Base-by-base conservation (phyloP, 495 filamentous ascomycete genomes). In the Penicillium waksmanii region DNA sequence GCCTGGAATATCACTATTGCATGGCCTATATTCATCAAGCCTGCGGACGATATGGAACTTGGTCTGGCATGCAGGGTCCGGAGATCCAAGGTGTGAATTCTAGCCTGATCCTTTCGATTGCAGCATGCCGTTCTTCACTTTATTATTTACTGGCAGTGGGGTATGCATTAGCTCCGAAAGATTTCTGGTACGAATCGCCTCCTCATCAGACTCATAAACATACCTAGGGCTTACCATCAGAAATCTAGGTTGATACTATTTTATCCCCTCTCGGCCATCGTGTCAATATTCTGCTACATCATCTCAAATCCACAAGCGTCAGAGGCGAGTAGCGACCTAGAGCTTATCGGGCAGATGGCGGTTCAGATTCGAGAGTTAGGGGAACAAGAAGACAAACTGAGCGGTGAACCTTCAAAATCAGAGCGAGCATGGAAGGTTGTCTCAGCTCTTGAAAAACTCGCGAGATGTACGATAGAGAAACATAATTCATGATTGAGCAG, bases 21-120 rank as follows among this genome's bases (percentile, higher is more conserved):
- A 57, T 77, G 43, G 62, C 67, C 2, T 69, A 64, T 8, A 75
- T 77, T 40, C 75, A 76, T 55, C 57, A 64, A 21, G 73, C 73
- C 5, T 71, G 66, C 5, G 66, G 67, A 0, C 19, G 71, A 15
- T 74, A 66, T 52, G 38, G 60, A 11, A 55, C 67, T 6, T 62
- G 42, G 57, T 51, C n/a, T 1, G 43, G 56, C 1, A 47, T 50
- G 23, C 57, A 54, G 18, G 63, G 62, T 54, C 61, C 61, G 25
- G 48, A 40, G 35, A 61, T 58, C 40, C 51, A 61, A 53, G 72
- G 72, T 3, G 60, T 77, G 9, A 64, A 58, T 10, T 71, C 70
- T 1, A 76, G 73, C 17, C 47, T 76, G 18, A 55, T 55, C 0
- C 43, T 77, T 2, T 61, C 66, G 2, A 67, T 77, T 19, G 72